phyloP scores from a whole-genome alignment of 2,329 filamentous ascomycete genomes.

The Apiospora koreana region DNA sequence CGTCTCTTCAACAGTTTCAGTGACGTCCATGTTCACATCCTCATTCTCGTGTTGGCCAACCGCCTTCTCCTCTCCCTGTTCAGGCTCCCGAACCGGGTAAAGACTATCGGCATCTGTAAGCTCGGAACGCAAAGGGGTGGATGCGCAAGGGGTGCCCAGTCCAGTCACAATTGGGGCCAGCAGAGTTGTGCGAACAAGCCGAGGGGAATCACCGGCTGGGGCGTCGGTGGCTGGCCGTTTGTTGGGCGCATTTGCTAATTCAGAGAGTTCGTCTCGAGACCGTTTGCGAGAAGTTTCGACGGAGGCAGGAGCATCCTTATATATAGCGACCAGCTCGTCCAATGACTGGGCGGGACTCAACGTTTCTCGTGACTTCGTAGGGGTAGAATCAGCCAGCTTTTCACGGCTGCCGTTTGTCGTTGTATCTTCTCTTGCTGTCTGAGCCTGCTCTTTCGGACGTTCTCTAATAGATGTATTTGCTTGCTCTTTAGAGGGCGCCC shows the following conservation, averaged over 20 bases:
- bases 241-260: background rate
- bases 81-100: background rate
- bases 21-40: background rate
- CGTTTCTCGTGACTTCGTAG: background rate
- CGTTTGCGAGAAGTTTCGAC: background rate
- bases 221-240: background rate
- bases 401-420: background rate
- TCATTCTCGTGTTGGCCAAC: background rate
- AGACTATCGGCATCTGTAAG: too few species aligned
- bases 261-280: background rate
- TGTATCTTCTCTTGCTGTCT: background rate
- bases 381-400: background rate
- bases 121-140: background rate
- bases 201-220: background rate
- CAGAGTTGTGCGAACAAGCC: background rate
- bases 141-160: background rate
- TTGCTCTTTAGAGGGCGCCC: background rate
- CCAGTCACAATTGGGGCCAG: background rate
- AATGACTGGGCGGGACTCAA: background rate
- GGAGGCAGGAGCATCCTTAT: background rate
- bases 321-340: background rate
- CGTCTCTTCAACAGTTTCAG: background rate
- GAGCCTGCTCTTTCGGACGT: background rate
- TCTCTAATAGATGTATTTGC: background rate
- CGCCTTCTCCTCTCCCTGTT: background rate